Conservation (phyloP, 2,329 filamentous ascomycete genomes). For the Boeremia lycopersici region DNA sequence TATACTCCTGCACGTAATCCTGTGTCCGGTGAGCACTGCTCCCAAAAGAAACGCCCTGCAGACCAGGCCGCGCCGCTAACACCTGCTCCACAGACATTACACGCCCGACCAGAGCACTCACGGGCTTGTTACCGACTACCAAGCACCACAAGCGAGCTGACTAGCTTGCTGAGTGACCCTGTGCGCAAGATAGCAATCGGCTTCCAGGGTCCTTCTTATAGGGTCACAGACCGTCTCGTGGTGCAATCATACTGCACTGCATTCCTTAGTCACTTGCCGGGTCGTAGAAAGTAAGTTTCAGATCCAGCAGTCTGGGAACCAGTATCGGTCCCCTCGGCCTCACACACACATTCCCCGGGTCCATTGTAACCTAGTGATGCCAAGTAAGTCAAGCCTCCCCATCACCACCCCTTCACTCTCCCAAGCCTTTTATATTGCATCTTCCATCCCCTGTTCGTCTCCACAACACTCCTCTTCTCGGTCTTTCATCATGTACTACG, state of each 20-base stretch:
- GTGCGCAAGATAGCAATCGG: constrained; percentile 44
- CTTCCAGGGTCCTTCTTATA: constrained; percentile 39
- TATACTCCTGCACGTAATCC: constrained; percentile 18
- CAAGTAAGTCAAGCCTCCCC: constrained; percentile 45
- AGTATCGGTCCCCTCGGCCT: constrained; percentile 40
- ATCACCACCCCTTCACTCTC: constrained; percentile 36
- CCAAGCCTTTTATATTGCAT: constrained; percentile 34
- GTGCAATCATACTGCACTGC: constrained; percentile 44
- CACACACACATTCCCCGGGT: constrained; percentile 44
- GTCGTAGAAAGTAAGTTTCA: constrained; percentile 47
- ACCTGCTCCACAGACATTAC: constrained; percentile 39
- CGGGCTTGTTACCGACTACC: constrained; percentile 40
- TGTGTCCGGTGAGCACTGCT: constrained; percentile 34
- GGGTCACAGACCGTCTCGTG: constrained; percentile 47
- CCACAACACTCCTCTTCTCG: constrained; percentile 6
- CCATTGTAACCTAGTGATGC: constrained; percentile 49
- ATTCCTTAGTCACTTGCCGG: constrained; percentile 45
- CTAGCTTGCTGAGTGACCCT: constrained; percentile 46
- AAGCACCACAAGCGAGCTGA: constrained; percentile 34
- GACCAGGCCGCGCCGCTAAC: constrained; percentile 35
- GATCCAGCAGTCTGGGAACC: constrained; percentile 44
- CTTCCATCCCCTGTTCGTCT: constrained; percentile 19
- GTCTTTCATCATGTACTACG: constrained; percentile 42
- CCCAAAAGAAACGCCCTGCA: constrained; percentile 23
- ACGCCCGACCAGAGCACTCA: constrained; percentile 28